Percentiles rank a stretch among this genome's conserved stretches.
phyloP scores from a whole-genome alignment of 148 eudicot species.

The Chenopodium quinoa region DNA sequence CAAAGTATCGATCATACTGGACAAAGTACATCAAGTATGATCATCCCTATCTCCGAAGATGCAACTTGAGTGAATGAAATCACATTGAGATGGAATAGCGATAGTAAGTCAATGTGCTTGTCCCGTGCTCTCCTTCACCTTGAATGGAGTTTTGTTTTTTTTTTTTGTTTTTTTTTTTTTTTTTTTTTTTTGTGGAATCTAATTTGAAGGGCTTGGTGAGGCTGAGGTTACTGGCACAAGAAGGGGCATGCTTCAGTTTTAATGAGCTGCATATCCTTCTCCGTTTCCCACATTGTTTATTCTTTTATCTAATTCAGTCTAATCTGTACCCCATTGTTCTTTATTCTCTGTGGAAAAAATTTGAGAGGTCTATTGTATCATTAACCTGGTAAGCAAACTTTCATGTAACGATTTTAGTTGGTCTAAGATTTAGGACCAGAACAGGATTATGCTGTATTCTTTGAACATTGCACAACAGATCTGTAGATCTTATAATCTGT shows the following conservation, averaged over 20 bases:
- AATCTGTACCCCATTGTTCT: constrained; percentile 7
- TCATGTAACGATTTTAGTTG: background rate
- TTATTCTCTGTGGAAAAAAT: background rate
- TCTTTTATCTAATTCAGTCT: constrained; percentile 42
- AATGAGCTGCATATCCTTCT: constrained; percentile 29
- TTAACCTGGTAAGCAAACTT: constrained; percentile 5
- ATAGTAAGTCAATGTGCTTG: background rate
- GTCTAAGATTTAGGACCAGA: constrained; percentile 7
- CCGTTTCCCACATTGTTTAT: constrained; percentile 36
- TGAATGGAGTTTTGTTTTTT: background rate
- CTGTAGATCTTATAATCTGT: constrained; percentile 18
- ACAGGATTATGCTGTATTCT: constrained; percentile 20
- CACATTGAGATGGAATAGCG: background rate
- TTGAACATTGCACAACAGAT: constrained; percentile 15
- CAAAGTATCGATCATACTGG: constrained; percentile 74
- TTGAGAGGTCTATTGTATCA: constrained; percentile 7
- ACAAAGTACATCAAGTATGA: constrained; percentile 72
- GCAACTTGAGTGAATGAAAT: constrained; percentile 60
- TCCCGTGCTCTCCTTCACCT: constrained; percentile 7
- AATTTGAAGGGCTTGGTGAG: constrained; percentile 10
- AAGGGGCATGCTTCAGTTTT: constrained; percentile 25
- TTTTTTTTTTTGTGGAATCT: too few species aligned
- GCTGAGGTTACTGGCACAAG: constrained; percentile 14
- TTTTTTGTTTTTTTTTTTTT: too few species aligned
- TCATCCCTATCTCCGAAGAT: constrained; percentile 67